These are phyloP conservation scores for Rubroboletus pulcherrimus DNA, from an alignment of 768 basidiomycete genomes.

Conservation along the genomic window DNA sequence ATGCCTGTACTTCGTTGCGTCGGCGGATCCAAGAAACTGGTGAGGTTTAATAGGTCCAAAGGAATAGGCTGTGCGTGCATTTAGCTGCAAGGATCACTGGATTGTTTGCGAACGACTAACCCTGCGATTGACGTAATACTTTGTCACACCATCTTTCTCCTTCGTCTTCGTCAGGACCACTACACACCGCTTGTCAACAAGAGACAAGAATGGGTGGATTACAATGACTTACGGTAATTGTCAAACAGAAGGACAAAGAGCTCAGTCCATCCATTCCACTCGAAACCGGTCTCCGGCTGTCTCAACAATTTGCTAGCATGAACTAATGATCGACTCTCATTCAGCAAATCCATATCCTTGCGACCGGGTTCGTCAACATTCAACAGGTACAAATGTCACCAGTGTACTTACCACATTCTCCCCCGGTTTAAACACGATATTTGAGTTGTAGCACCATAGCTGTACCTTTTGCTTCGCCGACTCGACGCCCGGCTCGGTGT, in stretches of 20 bases:
- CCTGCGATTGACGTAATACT: constrained; percentile 77
- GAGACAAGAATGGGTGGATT: background rate
- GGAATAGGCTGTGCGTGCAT: constrained; percentile 71
- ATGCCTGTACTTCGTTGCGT: constrained; percentile 73
- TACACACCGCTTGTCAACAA: constrained; percentile 30
- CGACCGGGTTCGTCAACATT: constrained; percentile 1
- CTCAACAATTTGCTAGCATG: constrained; percentile 79
- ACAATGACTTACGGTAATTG: constrained; percentile 72
- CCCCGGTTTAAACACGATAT: constrained; percentile 75
- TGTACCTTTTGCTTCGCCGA: constrained; percentile 88
- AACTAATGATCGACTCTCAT: constrained; percentile 79
- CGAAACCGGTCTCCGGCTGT: constrained; percentile 84
- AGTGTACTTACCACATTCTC: constrained; percentile 53
- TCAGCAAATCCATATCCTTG: constrained; percentile 84
- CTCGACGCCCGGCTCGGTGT: constrained; percentile 81
- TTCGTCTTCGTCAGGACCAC: constrained; percentile 89
- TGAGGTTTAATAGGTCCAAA: constrained; percentile 81
- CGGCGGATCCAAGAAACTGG: constrained; percentile 77
- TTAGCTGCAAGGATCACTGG: background rate
- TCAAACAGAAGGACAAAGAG: constrained; percentile 90
- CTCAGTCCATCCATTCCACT: constrained; percentile 89
- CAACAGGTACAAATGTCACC: background rate
- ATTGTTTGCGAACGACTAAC: constrained; percentile 39
- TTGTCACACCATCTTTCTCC: constrained; percentile 69
- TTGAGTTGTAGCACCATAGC: constrained; percentile 80